Base-by-base conservation (phyloP, 257 asterid genomes). In the Lycium ferocissimum region DNA sequence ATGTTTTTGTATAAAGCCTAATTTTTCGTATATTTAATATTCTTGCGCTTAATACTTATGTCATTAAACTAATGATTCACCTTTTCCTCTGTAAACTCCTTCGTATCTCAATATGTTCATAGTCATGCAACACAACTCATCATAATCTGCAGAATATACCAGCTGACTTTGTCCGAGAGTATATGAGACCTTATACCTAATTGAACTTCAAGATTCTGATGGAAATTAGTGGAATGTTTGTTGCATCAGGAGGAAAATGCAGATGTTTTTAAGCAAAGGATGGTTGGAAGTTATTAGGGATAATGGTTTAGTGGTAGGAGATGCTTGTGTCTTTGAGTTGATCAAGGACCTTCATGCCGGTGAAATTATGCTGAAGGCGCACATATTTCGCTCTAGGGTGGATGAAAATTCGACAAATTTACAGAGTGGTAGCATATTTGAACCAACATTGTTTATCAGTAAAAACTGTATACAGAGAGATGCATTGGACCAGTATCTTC, bases 121-220 rank as follows among this genome's bases (percentile, higher is more conserved):
- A 62, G 12, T 80, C 66, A 18, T n/a, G 71, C 65, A 45, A 38
- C 8, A 7, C 66, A 35, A 51, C 33, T 22, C 22, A 15, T 70
- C 49, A 20, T 66, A 37, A 20, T 86, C 37, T 83, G 89, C 86
- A 83, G 86, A 7, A 22, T 7, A 9, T 83, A 2, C 86, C 86
- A 57, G 2, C 4, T 20, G n/a, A 18, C 9, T 86, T 86, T 58
- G 69, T 15, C 14, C n/a, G 12, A 54, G 38, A 59, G 2, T 1
- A 67, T 15, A 15, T 59, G 0, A 33, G 13, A 11, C 6, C 20
- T 1, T 40, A 51, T 3, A 15, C 1, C 1, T 4, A 17, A 13
- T 79, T 26, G 80, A 75, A 73, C 84, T 84, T 35, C 70, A 63
- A 57, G 87, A 87, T 82, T 56, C 70, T 26, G 45, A 84, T 26